Evolutionary conservation across 1,139 yeast genomes (phyloP).

Genomic region (Suhomyces yuchorum): DNA sequence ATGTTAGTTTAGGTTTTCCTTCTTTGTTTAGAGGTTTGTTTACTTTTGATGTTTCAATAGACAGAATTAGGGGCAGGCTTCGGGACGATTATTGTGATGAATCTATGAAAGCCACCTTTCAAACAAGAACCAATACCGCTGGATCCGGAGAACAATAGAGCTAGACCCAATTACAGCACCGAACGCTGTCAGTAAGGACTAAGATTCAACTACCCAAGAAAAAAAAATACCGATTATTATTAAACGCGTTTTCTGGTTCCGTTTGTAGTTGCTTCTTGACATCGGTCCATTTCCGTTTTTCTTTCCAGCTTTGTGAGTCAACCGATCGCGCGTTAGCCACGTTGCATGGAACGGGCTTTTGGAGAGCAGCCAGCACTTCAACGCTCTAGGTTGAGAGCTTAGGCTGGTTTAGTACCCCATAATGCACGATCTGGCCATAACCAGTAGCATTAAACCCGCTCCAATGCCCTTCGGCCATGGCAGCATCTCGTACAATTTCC

Average conservation of each 20-base stretch:
- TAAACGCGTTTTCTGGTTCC: not conserved
- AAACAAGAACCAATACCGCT: not conserved
- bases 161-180: not conserved
- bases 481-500: not conserved
- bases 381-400: not conserved
- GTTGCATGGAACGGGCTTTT: not conserved
- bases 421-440: not conserved
- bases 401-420: not conserved
- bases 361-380: not conserved
- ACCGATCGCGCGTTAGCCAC: not conserved
- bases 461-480: not conserved
- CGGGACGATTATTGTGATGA: not conserved
- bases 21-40: not conserved
- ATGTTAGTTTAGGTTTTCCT: not conserved
- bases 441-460: not conserved
- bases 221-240: conserved; percentile 1
- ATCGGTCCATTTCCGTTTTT: not conserved
- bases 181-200: not conserved
- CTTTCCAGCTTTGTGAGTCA: not conserved
- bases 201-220: not conserved
- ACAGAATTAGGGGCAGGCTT: not conserved
- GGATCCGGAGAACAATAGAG: not conserved
- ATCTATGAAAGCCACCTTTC: not conserved
- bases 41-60: not conserved
- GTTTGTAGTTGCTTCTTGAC: not conserved